Base-by-base conservation (phyloP, 1,284 basidiomycete species). In the Albatrellus sp. region DNA sequence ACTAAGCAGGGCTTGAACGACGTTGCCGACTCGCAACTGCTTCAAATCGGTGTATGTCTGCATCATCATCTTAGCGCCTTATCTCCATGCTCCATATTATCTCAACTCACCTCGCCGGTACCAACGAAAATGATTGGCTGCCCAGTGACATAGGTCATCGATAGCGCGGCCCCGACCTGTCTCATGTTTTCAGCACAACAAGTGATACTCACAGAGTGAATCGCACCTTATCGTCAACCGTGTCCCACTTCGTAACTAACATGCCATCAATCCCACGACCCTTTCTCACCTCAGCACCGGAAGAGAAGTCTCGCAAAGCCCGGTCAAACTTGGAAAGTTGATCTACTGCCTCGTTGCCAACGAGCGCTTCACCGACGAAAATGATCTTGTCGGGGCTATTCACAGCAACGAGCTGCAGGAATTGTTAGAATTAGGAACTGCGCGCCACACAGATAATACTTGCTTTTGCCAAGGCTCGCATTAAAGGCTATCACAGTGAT, bases 191-290 rank as follows among this genome's bases (percentile, higher is more conserved):
- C 34, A 37, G 28, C 35, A 30, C 44, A 30, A 24, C 24, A 3
- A 24, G 7, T 7, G 24, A 7, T 24, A 24, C 24, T 24, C 24
- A 24, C 24, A 24, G 24, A 7, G 24, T 24, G 24, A 24, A 43
- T 30, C 29, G 29, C 42, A 81, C 87, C 74, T 90, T 90, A 63
- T 91, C 89, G 55, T 90, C 89, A 10, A 97, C 93, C 0, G 92
- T 97, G 60, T 97, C 92, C 81, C 93, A 96, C 64, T 97, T 97
- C 31, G 93, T 97, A 47, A 97, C 77, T 36, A 97, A 68, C 82
- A 96, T 97, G 19, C 92, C 92, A 58, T 97, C 93, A 50, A 97
- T 93, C 1, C 93, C 93, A 36, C 91, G 76, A 44, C 81, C 80
- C 55, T 78, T 78, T 11, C 76, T 75, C 4, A 24, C 24, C 24